Conservation (phyloP, 2,329 filamentous ascomycete species). For the Pestalotiopsis sp. region DNA sequence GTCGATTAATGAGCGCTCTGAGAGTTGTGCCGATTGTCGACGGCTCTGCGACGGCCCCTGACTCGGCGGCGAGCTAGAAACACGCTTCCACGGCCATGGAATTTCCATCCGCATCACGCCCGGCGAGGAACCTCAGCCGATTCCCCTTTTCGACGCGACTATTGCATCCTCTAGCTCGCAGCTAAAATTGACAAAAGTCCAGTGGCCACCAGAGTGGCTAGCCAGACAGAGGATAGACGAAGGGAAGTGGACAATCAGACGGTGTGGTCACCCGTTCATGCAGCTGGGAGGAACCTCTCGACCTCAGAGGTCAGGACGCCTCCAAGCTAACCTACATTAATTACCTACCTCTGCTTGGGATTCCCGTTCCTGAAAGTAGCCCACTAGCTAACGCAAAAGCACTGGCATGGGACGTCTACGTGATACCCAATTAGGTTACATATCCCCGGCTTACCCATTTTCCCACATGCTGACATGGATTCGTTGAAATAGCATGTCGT, state of each 20-base stretch:
- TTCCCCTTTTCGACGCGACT: not conserved
- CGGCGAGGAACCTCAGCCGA: not conserved
- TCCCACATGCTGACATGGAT: not conserved
- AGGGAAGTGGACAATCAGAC: not conserved
- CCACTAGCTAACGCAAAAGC: not conserved
- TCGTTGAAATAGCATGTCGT: not conserved
- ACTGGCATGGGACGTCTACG: not conserved
- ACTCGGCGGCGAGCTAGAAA: slow-evolving; percentile 5
- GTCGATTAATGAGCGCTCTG: slow-evolving; percentile 3
- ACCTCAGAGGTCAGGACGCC: not conserved
- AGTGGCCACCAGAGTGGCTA: not conserved
- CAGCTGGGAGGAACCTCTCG: not conserved
- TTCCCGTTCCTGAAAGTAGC: not conserved
- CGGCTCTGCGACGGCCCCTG: not conserved
- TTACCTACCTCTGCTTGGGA: not conserved
- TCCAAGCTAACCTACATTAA: not conserved
- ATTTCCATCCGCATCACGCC: not conserved
- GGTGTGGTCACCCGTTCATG: not conserved
- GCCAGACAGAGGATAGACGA: not conserved
- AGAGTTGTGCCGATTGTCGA: not conserved
- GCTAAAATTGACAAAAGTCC: not conserved
- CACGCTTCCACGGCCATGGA: slow-evolving; percentile 4
- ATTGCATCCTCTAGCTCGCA: not conserved
- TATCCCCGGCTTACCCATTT: not conserved
- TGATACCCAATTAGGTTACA: not conserved